These are phyloP conservation scores for Mucor irregularis DNA, from an alignment of 371 early-diverging fungal species.

Conservation along the genomic window DNA sequence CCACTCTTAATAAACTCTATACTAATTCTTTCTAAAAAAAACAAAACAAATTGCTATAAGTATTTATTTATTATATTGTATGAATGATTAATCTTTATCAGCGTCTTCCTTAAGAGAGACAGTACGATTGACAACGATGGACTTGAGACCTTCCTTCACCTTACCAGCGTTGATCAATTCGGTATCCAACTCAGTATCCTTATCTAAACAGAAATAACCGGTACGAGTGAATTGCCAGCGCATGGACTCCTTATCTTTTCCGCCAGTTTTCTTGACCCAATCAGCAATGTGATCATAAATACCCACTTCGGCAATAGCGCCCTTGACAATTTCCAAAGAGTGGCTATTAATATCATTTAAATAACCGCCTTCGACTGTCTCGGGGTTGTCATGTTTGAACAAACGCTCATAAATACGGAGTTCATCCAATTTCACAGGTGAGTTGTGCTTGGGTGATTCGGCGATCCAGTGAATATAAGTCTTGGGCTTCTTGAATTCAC, in stretches of 20 bases:
- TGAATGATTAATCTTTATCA: constrained; percentile 66
- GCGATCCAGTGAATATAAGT: constrained; percentile 99
- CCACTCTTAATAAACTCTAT: too few species aligned
- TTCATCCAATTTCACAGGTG: constrained; percentile 84
- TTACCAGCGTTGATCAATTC: constrained; percentile 37
- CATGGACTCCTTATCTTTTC: constrained; percentile 71
- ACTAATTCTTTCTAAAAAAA: not conserved
- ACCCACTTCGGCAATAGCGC: constrained; percentile 86
- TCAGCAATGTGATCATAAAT: constrained; percentile 63
- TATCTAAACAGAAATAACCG: constrained; percentile 98
- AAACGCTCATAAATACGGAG: constrained; percentile 85
- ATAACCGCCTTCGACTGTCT: constrained; percentile 89
- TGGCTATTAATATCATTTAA: constrained; percentile 90
- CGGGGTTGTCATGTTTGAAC: constrained; percentile 91
- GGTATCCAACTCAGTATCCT: constrained; percentile 72
- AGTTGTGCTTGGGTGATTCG: constrained; percentile 75
- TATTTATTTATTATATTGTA: too few species aligned
- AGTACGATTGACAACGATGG: constrained; percentile 84
- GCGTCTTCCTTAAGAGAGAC: constrained; percentile 92
- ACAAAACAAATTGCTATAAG: not conserved
- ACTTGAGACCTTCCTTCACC: constrained; percentile 42
- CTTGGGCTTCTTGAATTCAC: constrained; percentile 84
- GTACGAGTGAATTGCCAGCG: constrained; percentile 96
- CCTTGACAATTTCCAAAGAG: constrained; percentile 69
- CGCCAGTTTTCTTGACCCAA: constrained; percentile 50